These are phyloP conservation scores for Evansstolkia leycettana DNA, from an alignment of 495 filamentous ascomycete species.

Conservation along the genomic window DNA sequence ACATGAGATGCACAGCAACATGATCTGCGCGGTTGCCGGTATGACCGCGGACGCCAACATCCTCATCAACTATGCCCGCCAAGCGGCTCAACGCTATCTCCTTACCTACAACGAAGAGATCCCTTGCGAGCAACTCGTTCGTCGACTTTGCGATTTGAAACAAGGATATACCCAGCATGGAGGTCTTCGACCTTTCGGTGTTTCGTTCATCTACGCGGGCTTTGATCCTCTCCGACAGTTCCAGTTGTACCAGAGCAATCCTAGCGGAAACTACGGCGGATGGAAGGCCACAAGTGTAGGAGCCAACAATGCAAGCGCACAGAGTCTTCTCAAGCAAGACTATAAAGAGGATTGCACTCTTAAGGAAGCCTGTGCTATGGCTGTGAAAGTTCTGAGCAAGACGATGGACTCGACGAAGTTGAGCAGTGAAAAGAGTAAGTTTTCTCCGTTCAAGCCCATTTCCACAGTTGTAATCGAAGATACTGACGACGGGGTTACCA, in stretches of 20 bases:
- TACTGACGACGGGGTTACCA: constrained; percentile 21
- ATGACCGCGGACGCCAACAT: constrained; percentile 99
- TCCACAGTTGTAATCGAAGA: constrained; percentile 1
- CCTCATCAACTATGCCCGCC: constrained; percentile 97
- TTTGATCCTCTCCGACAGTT: constrained; percentile 93
- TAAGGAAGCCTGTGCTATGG: constrained; percentile 93
- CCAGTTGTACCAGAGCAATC: constrained; percentile 98
- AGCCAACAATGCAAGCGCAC: constrained; percentile 94
- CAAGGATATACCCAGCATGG: constrained; percentile 99
- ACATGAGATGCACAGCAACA: constrained; percentile 56
- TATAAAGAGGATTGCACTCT: constrained; percentile 96
- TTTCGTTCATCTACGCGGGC: constrained; percentile 98
- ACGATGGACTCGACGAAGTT: constrained; percentile 99
- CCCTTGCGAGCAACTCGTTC: constrained; percentile 96
- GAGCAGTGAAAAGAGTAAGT: constrained; percentile 95
- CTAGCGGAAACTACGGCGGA: constrained; percentile 97
- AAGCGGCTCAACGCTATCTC: constrained; percentile 92
- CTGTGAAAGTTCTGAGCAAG: constrained; percentile 98
- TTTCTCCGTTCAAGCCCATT: not conserved
- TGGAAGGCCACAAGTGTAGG: constrained; percentile 98
- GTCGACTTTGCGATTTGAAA: constrained; percentile 93
- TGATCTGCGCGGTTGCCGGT: constrained; percentile 98
- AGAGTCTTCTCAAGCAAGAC: constrained; percentile 97
- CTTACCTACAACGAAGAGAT: constrained; percentile 99
- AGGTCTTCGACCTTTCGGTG: constrained; percentile 93